Evolutionary conservation across 2,329 filamentous ascomycete genomes (phyloP).

Genomic region (Pochonia chlamydosporia): DNA sequence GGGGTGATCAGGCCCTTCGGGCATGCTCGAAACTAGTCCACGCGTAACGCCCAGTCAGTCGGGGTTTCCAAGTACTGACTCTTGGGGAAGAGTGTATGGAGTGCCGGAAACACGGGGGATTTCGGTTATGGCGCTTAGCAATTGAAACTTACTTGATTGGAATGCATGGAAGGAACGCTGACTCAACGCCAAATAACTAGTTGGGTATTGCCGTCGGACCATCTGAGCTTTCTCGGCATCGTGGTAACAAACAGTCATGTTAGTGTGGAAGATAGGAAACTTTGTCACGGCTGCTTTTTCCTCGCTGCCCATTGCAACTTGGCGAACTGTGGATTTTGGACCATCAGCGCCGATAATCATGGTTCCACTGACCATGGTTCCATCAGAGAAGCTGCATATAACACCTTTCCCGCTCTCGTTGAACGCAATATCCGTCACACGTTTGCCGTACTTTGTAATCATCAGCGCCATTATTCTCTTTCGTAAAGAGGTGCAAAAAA

Average conservation of each 20-base stretch:
- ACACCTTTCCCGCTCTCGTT: neutral
- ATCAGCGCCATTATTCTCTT: too few relatives aligned
- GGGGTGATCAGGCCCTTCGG: constrained; percentile 14
- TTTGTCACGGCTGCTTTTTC: constrained; percentile 15
- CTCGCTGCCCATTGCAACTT: constrained; percentile 14
- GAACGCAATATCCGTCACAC: neutral
- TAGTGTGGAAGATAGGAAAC: constrained; percentile 18
- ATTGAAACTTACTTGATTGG: constrained; percentile 16
- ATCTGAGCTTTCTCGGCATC: constrained; percentile 16
- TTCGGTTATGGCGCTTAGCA: too few relatives aligned
- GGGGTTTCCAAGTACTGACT: too few relatives aligned
- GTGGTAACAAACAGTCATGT: constrained; percentile 17
- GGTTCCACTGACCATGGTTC: neutral
- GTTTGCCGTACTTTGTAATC: neutral
- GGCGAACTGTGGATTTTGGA: constrained; percentile 14
- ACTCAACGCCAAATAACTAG: constrained; percentile 16
- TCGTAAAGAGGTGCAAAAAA: constrained; percentile 12
- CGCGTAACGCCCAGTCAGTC: neutral
- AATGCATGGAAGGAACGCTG: constrained; percentile 17
- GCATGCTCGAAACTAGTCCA: constrained; percentile 16
- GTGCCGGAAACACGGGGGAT: too few relatives aligned
- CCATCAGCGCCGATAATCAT: constrained; percentile 13
- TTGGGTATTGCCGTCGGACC: constrained; percentile 13
- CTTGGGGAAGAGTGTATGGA: too few relatives aligned
- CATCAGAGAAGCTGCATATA: neutral